Base-by-base conservation (phyloP, 1,284 basidiomycete genomes). In the Sanghuangporus weigelae region DNA sequence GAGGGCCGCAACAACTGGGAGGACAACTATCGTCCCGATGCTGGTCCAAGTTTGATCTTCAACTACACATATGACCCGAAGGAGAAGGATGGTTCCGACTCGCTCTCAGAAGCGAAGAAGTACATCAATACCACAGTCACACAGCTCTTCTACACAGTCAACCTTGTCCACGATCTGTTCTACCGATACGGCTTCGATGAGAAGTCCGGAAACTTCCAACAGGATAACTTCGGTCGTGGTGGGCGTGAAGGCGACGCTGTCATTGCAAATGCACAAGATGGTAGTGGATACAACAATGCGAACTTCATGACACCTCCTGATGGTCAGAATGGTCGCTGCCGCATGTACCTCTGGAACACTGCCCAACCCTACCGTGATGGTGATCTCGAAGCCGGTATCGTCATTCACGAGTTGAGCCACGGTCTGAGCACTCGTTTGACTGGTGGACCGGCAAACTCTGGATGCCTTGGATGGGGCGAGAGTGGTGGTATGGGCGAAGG, bases 271-370 rank as follows among this genome's bases (percentile, higher is more conserved):
- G 95, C 96, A 1, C 95, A 97, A 76, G 95, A 97, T 71, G 95
- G 95, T 50, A 90, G 87, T 23, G 95, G 95, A 3, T 95, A 85
- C 78, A 95, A 96, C 81, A 93, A 93, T 68, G 91, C 89, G 51
- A 89, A 91, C 78, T 89, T 91, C 75, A 89, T 90, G 88, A 91
- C 89, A 0, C 89, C 89, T 63, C 89, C 89, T 60, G 89, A 83
- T 63, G 81, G 79, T 51, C 85, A 87, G 78, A 87, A 89, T 70
- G 92, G 92, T 8, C 87, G 93, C 64, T 95, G 96, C 91, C 84
- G 96, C 69, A 98, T 98, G 96, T 98, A 96, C 79, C 79, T 95
- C 53, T 98, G 96, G 96, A 91, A 93, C 76, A 93, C 92, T 0
- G 89, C 87, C 8, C 80, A 84, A 23, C 95, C 96, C 1, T 96